These are phyloP conservation scores for Tetrapisispora nanseiensis DNA, from an alignment of 805 yeast species.

Conservation along the genomic window DNA sequence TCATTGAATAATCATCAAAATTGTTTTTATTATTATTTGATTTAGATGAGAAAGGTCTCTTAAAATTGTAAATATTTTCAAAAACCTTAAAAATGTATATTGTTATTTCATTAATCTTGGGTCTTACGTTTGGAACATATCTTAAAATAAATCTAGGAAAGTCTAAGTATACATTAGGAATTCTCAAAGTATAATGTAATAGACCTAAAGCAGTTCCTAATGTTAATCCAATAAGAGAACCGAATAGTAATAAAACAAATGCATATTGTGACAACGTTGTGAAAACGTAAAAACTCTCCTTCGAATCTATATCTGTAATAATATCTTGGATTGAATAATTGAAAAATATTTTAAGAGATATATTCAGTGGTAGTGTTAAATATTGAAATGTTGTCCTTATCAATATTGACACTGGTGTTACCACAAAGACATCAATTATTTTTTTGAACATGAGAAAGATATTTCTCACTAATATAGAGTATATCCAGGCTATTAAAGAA, in stretches of 20 bases:
- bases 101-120: not conserved
- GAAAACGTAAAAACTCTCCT: conserved; percentile 9
- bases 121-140: not conserved
- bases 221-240: conserved; percentile 13
- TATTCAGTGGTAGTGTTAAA: conserved; percentile 19
- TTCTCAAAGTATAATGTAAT: conserved; percentile 13
- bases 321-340: conserved; percentile 18
- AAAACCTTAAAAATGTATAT: not conserved
- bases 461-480: not conserved
- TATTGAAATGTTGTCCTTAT: conserved; percentile 10
- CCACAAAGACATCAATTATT: not conserved
- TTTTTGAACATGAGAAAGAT: no score
- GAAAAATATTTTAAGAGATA: conserved; percentile 17
- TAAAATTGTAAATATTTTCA: not conserved
- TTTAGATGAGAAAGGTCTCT: not conserved
- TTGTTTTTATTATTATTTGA: not conserved
- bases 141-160: conserved; percentile 1
- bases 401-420: conserved; percentile 30
- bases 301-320: conserved; percentile 7
- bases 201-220: conserved; percentile 16
- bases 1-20: not conserved
- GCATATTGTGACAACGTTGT: conserved; percentile 18
- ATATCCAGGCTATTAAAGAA: not conserved
- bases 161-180: conserved; percentile 19
- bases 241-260: conserved; percentile 16